Percentiles rank a stretch among this genome's conserved stretches.
Conservation (phyloP, 2,329 filamentous ascomycete species). For the Aspergillus eucalypticola region DNA sequence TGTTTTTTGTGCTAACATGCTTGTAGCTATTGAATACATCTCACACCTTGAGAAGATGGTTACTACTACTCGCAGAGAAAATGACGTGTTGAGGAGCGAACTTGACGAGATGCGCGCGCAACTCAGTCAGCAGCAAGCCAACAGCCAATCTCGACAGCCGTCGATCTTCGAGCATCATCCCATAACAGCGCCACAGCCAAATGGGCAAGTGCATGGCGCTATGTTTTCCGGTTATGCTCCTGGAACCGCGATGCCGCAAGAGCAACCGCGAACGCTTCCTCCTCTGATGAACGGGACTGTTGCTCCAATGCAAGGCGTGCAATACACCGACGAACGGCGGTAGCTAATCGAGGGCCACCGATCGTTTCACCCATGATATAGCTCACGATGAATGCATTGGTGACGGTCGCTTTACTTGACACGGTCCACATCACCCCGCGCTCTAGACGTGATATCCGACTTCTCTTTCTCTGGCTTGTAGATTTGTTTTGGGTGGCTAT, state of each 20-base stretch:
- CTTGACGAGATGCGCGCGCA: constrained; percentile 43
- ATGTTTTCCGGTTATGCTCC: constrained; percentile 33
- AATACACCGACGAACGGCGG: constrained; percentile 52
- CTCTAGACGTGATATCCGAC: constrained; percentile 10
- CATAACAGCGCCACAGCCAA: constrained; percentile 36
- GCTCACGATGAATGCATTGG: constrained; percentile 5
- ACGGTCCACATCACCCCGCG: not conserved
- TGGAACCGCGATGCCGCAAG: constrained; percentile 33
- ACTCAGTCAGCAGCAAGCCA: constrained; percentile 38
- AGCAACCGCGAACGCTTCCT: constrained; percentile 49
- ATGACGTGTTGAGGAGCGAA: constrained; percentile 37
- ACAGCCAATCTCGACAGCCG: constrained; percentile 32
- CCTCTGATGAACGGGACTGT: constrained; percentile 48
- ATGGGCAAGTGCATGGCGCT: constrained; percentile 35
- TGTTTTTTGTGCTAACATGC: constrained; percentile 10
- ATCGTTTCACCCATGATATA: not conserved
- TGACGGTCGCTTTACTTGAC: not conserved
- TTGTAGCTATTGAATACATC: constrained; percentile 52
- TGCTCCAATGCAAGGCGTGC: constrained; percentile 52
- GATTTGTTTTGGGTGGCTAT: constrained; percentile 24
- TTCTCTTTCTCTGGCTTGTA: constrained; percentile 18
- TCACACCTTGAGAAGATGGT: constrained; percentile 45
- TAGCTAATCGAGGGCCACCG: constrained; percentile 22
- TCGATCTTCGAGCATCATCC: constrained; percentile 40
- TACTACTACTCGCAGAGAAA: constrained; percentile 41